Conservation (phyloP, 2,329 filamentous ascomycete species). For the Phialophora expanda region DNA sequence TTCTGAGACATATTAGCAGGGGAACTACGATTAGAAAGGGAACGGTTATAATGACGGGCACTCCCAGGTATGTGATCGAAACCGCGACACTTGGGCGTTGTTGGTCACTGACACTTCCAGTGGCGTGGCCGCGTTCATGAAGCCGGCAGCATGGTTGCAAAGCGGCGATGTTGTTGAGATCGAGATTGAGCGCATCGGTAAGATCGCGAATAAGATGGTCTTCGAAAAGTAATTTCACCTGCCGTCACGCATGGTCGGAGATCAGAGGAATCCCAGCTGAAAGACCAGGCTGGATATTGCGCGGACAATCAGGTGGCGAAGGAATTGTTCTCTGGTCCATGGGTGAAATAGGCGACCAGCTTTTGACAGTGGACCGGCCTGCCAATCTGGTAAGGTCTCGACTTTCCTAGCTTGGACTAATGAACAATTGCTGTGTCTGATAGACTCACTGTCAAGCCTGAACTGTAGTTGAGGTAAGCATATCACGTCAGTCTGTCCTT, state of each 20-base stretch:
- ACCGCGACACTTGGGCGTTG: not conserved
- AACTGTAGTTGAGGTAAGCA: not conserved
- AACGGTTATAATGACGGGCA: conserved; percentile 50
- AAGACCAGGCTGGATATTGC: too few relatives aligned
- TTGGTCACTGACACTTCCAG: conserved; percentile 27
- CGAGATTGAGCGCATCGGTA: conserved; percentile 56
- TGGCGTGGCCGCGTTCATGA: conserved; percentile 51
- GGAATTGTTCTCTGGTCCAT: not conserved
- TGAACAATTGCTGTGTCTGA: not conserved
- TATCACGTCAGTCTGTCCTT: not conserved
- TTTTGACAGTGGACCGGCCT: not conserved
- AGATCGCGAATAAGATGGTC: conserved; percentile 47
- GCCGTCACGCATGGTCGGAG: not conserved
- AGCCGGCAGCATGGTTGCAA: conserved; percentile 47
- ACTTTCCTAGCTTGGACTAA: not conserved
- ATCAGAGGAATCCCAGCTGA: not conserved
- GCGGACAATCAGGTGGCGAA: not conserved
- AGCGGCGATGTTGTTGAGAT: conserved; percentile 52
- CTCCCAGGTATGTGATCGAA: conserved; percentile 40
- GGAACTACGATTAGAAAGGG: conserved; percentile 47
- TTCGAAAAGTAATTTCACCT: conserved; percentile 15
- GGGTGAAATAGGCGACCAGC: not conserved
- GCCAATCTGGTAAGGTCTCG: not conserved
- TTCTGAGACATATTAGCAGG: conserved; percentile 45
- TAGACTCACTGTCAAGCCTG: not conserved